Conservation (phyloP, 495 filamentous ascomycete genomes). For the Coniosporium apollinis region DNA sequence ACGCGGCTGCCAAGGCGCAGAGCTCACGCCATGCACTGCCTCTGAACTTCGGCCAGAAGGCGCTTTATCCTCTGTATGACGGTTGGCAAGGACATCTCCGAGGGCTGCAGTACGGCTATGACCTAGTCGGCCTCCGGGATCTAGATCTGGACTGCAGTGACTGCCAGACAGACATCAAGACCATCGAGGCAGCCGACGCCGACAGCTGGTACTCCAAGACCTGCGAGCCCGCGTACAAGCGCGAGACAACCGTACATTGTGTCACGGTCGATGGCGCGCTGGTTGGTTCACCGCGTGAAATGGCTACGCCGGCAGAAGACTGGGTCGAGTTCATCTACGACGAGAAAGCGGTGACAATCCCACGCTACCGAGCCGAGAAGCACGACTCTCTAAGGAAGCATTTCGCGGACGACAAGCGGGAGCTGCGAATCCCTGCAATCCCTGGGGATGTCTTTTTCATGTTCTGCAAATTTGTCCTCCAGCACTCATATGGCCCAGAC, state of each 20-base stretch:
- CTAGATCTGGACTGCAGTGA: constrained; percentile 3
- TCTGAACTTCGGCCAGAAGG: constrained; percentile 8
- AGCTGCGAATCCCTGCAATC: constrained; percentile 7
- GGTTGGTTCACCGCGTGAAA: constrained; percentile 2
- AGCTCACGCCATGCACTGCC: constrained; percentile 1
- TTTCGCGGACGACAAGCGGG: constrained; percentile 4
- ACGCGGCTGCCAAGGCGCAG: constrained; percentile 1
- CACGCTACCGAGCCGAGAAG: neutral
- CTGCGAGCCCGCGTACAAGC: constrained; percentile 3
- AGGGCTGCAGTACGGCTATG: neutral
- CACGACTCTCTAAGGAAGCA: constrained; percentile 5
- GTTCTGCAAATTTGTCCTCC: constrained; percentile 8
- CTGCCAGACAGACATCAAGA: constrained; percentile 7
- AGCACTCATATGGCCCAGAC: neutral
- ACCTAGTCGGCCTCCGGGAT: neutral
- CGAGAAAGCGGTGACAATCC: constrained; percentile 8
- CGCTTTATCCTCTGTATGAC: neutral
- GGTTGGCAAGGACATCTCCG: neutral
- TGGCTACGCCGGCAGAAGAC: constrained; percentile 6
- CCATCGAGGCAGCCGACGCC: constrained; percentile 1
- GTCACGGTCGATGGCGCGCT: constrained; percentile 6
- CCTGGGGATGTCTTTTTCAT: neutral
- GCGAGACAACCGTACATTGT: constrained; percentile 5
- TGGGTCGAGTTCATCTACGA: constrained; percentile 11
- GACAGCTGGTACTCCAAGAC: constrained; percentile 10